Base-by-base conservation (phyloP, 441 rosid species). In the Omphalea diandra region DNA sequence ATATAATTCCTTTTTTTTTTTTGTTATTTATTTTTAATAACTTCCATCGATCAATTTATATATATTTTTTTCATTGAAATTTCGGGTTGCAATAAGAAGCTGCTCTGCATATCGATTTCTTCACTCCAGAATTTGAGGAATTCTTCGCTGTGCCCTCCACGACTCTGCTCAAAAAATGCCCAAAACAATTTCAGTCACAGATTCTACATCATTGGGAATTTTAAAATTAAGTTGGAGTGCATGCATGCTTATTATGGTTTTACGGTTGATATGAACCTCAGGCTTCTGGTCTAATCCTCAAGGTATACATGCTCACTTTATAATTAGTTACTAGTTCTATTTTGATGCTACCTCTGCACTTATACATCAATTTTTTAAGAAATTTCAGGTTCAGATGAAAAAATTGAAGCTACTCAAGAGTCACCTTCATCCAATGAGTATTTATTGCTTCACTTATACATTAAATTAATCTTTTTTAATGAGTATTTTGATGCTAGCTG, bases 381-480 rank as follows among this genome's bases (percentile, higher is more conserved):
- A n/a, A n/a, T 72, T 78, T 68, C 77, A 82, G 87, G 83, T 71
- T 55, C 76, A 61, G 52, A 20, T 43, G 85, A 83, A 65, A 73
- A 83, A 71, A 58, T 68, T 60, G 79, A 31, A 65, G 72, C 55
- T 12, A 67, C 52, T 60, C 49, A 44, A 67, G 74, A 58, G 65
- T 78, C 76, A 1, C 40, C 76, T 64, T 73, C 79, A 20, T 83
- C 91, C 24, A 74, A 79, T 68, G 89, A 85, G 94, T 90, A 88
- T 50, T 77, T 81, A 67, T 83, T 69, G 7, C 53, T 59, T 62
- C 40, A 78, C 69, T 79, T 68, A n/a, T n/a, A n/a, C n/a, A n/a
- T n/a, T n/a, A n/a, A n/a, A n/a, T n/a, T n/a, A n/a, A n/a, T n/a
- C n/a, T n/a, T n/a, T n/a, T n/a, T n/a, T n/a, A n/a, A n/a, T n/a